Evolutionary conservation across 2,329 filamentous ascomycete species (phyloP).

Genomic region (Aspergillus ochraceoroseus): DNA sequence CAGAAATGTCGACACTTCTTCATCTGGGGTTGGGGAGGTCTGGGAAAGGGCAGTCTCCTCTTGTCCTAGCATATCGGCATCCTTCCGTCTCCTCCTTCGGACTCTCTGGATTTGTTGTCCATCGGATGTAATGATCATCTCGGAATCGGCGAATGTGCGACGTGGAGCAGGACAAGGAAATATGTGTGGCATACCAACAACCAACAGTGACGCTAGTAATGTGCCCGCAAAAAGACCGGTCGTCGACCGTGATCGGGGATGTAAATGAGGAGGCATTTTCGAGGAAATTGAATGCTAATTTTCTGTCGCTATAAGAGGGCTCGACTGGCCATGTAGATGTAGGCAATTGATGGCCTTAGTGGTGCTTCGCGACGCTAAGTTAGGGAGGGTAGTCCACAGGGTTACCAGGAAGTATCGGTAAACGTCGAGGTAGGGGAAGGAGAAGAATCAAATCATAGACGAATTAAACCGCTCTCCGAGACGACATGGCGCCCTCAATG

Average conservation of each 20-base stretch:
- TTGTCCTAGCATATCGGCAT: constrained; percentile 20
- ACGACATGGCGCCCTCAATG: constrained; percentile 15
- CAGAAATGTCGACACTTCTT: constrained; percentile 45
- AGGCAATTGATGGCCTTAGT: constrained; percentile 7
- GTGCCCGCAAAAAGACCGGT: constrained; percentile 94
- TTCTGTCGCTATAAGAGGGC: constrained; percentile 1
- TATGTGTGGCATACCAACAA: constrained; percentile 83
- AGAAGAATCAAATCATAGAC: not conserved
- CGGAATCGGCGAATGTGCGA: constrained; percentile 67
- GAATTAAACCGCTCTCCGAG: not conserved
- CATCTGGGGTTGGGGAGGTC: constrained; percentile 26
- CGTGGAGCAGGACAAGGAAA: constrained; percentile 85
- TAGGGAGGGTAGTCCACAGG: not conserved
- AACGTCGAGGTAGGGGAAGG: not conserved
- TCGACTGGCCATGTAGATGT: constrained; percentile 12
- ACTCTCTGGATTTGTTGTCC: constrained; percentile 42
- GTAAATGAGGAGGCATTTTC: constrained; percentile 75
- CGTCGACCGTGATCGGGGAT: constrained; percentile 89
- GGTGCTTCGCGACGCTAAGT: constrained; percentile 8
- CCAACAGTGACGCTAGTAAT: constrained; percentile 79
- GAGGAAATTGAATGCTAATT: constrained; percentile 9
- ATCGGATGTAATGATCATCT: constrained; percentile 40
- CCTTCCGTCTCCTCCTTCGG: constrained; percentile 36
- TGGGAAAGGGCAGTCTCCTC: constrained; percentile 16
- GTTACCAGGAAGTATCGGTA: not conserved